Evolutionary conservation across 2,329 filamentous ascomycete genomes (phyloP), one percentile per base, ranked within the genome.

Genomic region (Mollisiaceae sp.): DNA sequence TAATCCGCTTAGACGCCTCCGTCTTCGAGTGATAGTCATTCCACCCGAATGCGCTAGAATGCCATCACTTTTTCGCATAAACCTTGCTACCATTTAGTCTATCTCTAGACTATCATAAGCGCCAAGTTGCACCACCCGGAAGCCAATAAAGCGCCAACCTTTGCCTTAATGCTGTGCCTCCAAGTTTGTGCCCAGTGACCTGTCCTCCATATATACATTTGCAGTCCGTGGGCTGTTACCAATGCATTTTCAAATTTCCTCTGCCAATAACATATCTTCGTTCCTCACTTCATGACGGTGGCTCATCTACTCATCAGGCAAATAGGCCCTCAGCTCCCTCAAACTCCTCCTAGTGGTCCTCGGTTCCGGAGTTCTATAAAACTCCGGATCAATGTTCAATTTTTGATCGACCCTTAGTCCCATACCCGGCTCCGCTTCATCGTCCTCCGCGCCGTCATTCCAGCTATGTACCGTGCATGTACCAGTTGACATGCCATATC

Each of bases 401-500:
- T 72, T 73, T 41, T 72, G 66, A 47, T 84, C 63, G 79, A 79
- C 63, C 75, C 78, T 67, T 80, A 78, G 63, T 75, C 76, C 67
- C 79, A 86, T 82, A 22, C 77, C 77, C 1, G 81, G 83, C n/a
- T 79, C 79, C 8, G 80, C 87, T 69, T 90, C 85, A 67, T 89
- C 87, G 24, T 82, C 79, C 6, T 83, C 80, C 14, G 82, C 75
- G 6, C 83, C 85, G 69, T 89, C 87, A 64, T 89, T 89, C 89
- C 89, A 91, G 11, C 81, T 83, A 77, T 91, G 89, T 32, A 89
- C 79, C 1, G 86, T 89, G 69, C 87, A 89, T 2, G 89, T 91
- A 14, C 89, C 89, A 18, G 84, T 83, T 0, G 82, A 82, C 71
- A 86, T 84, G 27, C 86, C 87, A 81, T 86, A 90, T 55, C 89